phyloP scores from a whole-genome alignment of 2,329 filamentous ascomycete genomes.

The Hypoxylon sp. region DNA sequence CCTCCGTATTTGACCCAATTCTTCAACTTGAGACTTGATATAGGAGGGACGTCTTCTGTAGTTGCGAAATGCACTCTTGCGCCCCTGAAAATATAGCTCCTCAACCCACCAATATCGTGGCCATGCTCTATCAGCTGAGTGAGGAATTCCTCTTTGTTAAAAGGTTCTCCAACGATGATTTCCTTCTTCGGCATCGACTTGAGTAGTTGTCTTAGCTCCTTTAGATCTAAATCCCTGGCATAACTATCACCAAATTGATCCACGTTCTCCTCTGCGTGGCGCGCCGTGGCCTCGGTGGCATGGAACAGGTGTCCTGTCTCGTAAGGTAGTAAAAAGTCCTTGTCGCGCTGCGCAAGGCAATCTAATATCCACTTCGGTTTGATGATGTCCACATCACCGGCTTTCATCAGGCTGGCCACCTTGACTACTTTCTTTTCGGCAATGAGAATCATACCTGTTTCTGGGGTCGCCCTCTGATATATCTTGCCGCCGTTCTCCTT shows the following conservation, averaged over 20 bases:
- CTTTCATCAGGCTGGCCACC: constrained; percentile 84
- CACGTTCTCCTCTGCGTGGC: constrained; percentile 70
- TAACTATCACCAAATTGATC: constrained; percentile 90
- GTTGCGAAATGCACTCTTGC: constrained; percentile 59
- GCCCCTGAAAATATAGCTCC: constrained; percentile 66
- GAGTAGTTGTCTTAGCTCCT: constrained; percentile 71
- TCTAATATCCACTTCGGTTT: constrained; percentile 87
- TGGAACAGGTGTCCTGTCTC: constrained; percentile 78
- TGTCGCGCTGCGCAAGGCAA: constrained; percentile 73
- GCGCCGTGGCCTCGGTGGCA: constrained; percentile 68
- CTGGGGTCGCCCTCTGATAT: constrained; percentile 77
- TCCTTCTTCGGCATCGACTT: constrained; percentile 65
- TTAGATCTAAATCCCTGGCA: constrained; percentile 73
- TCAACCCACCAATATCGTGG: constrained; percentile 64
- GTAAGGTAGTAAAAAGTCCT: constrained; percentile 73
- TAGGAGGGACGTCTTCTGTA: constrained; percentile 50
- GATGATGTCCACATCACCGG: constrained; percentile 77
- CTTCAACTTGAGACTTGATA: constrained; percentile 60
- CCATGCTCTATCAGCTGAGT: constrained; percentile 69
- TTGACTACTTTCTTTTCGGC: constrained; percentile 86
- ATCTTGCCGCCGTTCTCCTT: constrained; percentile 86
- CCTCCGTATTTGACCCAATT: constrained; percentile 78
- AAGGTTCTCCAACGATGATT: constrained; percentile 51
- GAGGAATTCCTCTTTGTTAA: constrained; percentile 63
- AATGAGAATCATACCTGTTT: constrained; percentile 75